Percentiles rank a stretch among this genome's conserved stretches.
These are phyloP conservation scores for Blastobotrys raffinosifermentans DNA, from an alignment of 1,139 yeast species.

Conservation along the genomic window DNA sequence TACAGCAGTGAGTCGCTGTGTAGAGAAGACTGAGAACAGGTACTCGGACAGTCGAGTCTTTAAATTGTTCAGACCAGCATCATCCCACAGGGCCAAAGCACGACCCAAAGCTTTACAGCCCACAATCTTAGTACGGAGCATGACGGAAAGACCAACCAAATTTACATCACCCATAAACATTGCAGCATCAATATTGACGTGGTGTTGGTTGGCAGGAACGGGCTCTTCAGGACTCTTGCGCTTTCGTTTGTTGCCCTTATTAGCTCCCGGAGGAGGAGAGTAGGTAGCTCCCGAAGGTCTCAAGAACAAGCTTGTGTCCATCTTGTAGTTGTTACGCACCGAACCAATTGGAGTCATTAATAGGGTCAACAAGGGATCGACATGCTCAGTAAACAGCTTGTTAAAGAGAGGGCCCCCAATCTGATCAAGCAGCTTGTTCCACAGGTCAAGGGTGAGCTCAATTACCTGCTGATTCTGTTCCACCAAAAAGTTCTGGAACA, in stretches of 20 bases:
- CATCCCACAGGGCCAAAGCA: slow-evolving; percentile 52
- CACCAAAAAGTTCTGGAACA: slow-evolving; percentile 80
- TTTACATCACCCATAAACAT: slow-evolving; percentile 88
- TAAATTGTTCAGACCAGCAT: slow-evolving; percentile 24
- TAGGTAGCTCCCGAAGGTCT: slow-evolving; percentile 71
- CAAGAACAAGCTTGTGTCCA: slow-evolving; percentile 68
- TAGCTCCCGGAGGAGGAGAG: slow-evolving; percentile 11
- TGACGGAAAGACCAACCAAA: slow-evolving; percentile 68
- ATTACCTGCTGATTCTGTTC: slow-evolving; percentile 81
- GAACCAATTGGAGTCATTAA: slow-evolving; percentile 93
- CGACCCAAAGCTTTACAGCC: slow-evolving; percentile 76
- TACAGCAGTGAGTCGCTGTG: slow-evolving; percentile 71
- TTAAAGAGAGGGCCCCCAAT: slow-evolving; percentile 27
- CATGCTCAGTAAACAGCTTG: slow-evolving; percentile 37
- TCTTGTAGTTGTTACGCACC: slow-evolving; percentile 78
- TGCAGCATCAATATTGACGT: slow-evolving; percentile 85
- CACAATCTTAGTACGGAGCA: slow-evolving; percentile 68
- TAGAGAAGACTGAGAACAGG: slow-evolving; percentile 60
- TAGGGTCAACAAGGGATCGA: slow-evolving; percentile 58
- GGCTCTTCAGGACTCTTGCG: slow-evolving; percentile 19
- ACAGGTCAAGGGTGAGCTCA: slow-evolving; percentile 57
- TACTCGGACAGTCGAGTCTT: slow-evolving; percentile 33
- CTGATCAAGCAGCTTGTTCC: slow-evolving; percentile 50
- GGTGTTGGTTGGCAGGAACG: slow-evolving; percentile 13
- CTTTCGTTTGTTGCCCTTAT: slow-evolving; percentile 27